Evolutionary conservation across 1,139 yeast species (phyloP).

Genomic region (Maudiozyma humilis): DNA sequence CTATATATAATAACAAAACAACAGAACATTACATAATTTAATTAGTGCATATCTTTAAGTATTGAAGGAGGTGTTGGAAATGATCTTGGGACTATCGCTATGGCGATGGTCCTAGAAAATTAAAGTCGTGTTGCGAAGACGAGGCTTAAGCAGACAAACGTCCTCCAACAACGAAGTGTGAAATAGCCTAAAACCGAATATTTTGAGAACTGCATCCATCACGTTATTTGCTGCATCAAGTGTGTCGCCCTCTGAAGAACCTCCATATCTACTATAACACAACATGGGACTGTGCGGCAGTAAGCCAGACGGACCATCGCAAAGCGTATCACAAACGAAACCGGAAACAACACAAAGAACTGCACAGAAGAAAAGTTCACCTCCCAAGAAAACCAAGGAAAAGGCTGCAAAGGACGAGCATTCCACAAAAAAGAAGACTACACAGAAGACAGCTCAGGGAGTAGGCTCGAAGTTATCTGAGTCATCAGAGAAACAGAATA

Average conservation of each 20-base stretch:
- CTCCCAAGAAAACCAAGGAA: too few relatives aligned
- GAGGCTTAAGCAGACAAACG: too few relatives aligned
- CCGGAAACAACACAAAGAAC: neutral
- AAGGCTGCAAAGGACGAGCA: neutral
- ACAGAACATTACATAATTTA: neutral
- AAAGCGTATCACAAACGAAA: neutral
- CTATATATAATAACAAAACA: neutral
- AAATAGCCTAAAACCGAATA: too few relatives aligned
- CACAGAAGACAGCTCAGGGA: conserved; percentile 7
- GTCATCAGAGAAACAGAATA: conserved; percentile 5
- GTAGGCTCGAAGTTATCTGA: conserved; percentile 9
- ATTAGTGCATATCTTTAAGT: neutral
- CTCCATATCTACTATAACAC: neutral
- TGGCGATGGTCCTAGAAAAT: too few relatives aligned
- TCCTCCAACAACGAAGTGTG: too few relatives aligned
- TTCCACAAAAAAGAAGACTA: conserved; percentile 11
- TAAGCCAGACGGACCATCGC: neutral
- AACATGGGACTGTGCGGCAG: neutral
- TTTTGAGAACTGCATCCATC: too few relatives aligned
- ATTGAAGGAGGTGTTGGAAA: too few relatives aligned
- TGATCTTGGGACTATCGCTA: neutral
- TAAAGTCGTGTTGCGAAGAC: too few relatives aligned
- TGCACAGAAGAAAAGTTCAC: neutral
- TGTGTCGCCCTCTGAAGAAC: too few relatives aligned
- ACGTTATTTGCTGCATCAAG: too few relatives aligned